Base-by-base conservation (phyloP, 345 rosid genomes). In the Lepidium didymum region DNA sequence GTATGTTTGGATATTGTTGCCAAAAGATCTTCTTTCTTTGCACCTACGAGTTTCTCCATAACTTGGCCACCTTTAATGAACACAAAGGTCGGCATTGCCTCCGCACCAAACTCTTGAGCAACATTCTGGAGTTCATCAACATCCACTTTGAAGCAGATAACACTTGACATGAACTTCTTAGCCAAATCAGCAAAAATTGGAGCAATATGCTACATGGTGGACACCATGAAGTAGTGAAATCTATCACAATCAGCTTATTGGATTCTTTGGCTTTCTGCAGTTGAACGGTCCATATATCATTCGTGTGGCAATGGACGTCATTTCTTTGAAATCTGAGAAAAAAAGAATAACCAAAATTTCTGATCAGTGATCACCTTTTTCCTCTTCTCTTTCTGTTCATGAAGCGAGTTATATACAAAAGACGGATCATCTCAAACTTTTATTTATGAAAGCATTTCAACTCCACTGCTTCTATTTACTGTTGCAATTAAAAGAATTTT, bases 211-310 rank as follows among this genome's bases (percentile, higher is more conserved):
- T 87, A 55, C 91, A 88, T 4, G 97, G 92, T 37, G 81, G 80
- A 40, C 96, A 88, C 96, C 97, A 91, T 27, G 91, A 72, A 53
- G 96, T 91, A 27, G 84, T 78, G 66, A 91, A 91, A 69, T 86
- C 90, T 15, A 84, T 81, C 73, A 91, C 90, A 34, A 84, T 69
- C 83, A 85, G 81, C 63, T 83, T 80, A 75, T 83, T 80, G 60
- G 86, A 57, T 15, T 80, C 77, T 6, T 67, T 65, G 42, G 81
- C 81, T 70, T 70, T 80, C 41, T 74, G 63, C 63, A 85, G 78
- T 44, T 81, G 85, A 29, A 76, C 77, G 18, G 62, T 70, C 86
- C 85, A 87, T 3, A 75, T 66, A 25, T 81, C 85, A 14, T 70
- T 21, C 52, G 78, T 58, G 82, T 87, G 87, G 70, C 83, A 78